Base-by-base conservation (phyloP, 352 stramenopile genomes). In the Phytopythium montanum region DNA sequence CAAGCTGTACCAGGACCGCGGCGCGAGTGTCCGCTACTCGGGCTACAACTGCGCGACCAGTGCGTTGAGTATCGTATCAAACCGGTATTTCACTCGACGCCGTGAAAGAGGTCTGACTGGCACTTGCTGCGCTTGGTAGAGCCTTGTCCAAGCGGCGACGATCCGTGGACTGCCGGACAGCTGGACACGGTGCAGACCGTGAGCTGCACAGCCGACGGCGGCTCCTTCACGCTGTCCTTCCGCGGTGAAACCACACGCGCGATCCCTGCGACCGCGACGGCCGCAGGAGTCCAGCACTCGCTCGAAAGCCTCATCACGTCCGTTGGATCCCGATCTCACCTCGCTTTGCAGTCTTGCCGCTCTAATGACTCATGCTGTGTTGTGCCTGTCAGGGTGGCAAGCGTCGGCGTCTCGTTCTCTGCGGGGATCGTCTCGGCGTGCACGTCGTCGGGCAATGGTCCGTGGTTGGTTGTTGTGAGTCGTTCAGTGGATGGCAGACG, bases 81-180 rank as follows among this genome's bases (percentile, higher is more conserved):
- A 25, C 14, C 5, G 18, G 10, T 2, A 5, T 21, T 45, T 44
- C 6, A 44, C 38, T 23, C 2, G 38, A 44, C 26, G 42, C 28
- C 14, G 1, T 16, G n/a, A 5, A n/a, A n/a, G 8, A 1, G 5
- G 19, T 49, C 13, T 19, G n/a, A 19, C 19, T 2, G 19, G 4
- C 8, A 59, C n/a, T 9, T 48, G 38, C 5, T 64, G 28, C 25
- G 33, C 25, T 7, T 19, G 23, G 39, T 51, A 90, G 81, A 72
- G 29, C 79, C 82, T 5, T 97, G 91, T 50, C 85, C 87, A 2
- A 75, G 66, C 36, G 91, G 91, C 10, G 91, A 97, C 59, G 91
- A 97, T 58, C 88, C 91, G 10, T 91, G 88, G 72, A 97, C 86
- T 1, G 66, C 70, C 1, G 75, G 67, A 12, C 82, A 92, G 62